These are phyloP conservation scores for Mucor saturninus DNA, from an alignment of 371 early-diverging fungal species.

Conservation along the genomic window DNA sequence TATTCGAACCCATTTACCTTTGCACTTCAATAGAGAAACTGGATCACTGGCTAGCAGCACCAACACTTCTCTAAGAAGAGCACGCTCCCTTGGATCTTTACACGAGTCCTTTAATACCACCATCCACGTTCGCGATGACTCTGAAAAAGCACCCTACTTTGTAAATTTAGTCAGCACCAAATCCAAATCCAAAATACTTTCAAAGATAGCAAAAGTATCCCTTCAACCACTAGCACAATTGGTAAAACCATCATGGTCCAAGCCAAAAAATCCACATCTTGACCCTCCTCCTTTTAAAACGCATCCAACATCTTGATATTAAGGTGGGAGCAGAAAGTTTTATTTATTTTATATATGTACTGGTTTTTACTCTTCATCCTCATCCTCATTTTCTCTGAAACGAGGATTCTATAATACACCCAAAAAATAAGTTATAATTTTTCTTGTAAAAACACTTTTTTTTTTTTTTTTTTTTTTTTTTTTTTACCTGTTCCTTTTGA, in stretches of 20 bases:
- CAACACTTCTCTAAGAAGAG: slow-evolving; percentile 13
- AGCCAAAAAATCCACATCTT: not conserved
- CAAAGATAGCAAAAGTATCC: slow-evolving; percentile 25
- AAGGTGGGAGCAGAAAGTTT: not conserved
- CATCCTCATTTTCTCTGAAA: slow-evolving; percentile 61
- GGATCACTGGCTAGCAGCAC: slow-evolving; percentile 4
- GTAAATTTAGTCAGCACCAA: slow-evolving; percentile 16
- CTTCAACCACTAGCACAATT: slow-evolving; percentile 29
- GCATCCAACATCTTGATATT: slow-evolving; percentile 2
- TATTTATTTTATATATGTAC: not conserved
- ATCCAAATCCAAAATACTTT: slow-evolving; percentile 12
- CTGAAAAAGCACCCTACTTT: slow-evolving; percentile 28
- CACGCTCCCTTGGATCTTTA: slow-evolving; percentile 14
- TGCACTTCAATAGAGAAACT: slow-evolving; percentile 6
- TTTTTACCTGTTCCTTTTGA: slow-evolving; percentile 48
- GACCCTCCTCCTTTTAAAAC: slow-evolving; percentile 13
- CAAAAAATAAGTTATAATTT: not conserved
- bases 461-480: not conserved
- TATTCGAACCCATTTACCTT: slow-evolving; percentile 1
- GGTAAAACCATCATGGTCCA: slow-evolving; percentile 19
- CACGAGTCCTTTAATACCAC: slow-evolving; percentile 3
- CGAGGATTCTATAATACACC: slow-evolving; percentile 54
- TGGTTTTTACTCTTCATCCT: slow-evolving; percentile 54
- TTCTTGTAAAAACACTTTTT: not conserved
- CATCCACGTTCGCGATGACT: slow-evolving; percentile 10